Evolutionary conservation across 495 filamentous ascomycete genomes (phyloP).

Genomic region (Talaromyces ruber): DNA sequence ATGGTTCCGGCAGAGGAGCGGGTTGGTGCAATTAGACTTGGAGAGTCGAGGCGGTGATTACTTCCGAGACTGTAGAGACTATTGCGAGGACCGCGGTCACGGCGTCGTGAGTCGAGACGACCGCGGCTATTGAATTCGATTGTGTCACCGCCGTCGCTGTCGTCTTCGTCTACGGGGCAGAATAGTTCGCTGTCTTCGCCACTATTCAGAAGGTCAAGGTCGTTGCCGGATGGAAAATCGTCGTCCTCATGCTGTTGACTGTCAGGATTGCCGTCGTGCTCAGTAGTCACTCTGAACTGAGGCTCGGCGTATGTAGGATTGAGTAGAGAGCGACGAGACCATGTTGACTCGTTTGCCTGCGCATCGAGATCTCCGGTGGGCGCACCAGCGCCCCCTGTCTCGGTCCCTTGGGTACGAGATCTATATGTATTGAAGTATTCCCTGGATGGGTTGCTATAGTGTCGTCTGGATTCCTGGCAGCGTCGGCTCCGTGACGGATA

Average conservation of each 20-base stretch:
- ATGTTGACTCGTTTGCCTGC: neutral
- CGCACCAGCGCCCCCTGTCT: slow-evolving; percentile 10
- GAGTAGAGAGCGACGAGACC: neutral
- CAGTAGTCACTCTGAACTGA: slow-evolving; percentile 42
- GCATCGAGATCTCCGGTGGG: slow-evolving; percentile 10
- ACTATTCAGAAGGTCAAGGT: slow-evolving; percentile 17
- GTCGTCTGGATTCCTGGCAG: slow-evolving; percentile 19
- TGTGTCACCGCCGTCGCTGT: slow-evolving; percentile 28
- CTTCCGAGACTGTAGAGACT: slow-evolving; percentile 12
- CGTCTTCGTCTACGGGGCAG: slow-evolving; percentile 45
- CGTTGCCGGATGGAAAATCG: slow-evolving; percentile 11
- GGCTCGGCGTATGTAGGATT: slow-evolving; percentile 15
- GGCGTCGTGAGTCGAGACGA: slow-evolving; percentile 21
- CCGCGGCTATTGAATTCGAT: slow-evolving; percentile 17
- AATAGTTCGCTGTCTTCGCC: slow-evolving; percentile 27
- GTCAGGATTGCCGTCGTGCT: slow-evolving; percentile 38
- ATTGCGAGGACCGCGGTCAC: slow-evolving; percentile 14
- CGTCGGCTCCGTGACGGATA: slow-evolving; percentile 36
- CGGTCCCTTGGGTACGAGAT: slow-evolving; percentile 25
- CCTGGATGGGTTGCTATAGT: slow-evolving; percentile 27
- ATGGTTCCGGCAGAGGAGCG: neutral
- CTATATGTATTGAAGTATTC: slow-evolving; percentile 32
- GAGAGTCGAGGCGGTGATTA: slow-evolving; percentile 17
- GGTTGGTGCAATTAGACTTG: slow-evolving; percentile 18
- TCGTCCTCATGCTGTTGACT: slow-evolving; percentile 25